Percentiles rank a stretch among this genome's conserved stretches.
These are phyloP conservation scores for Penicillium herquei DNA, from an alignment of 495 filamentous ascomycete species.

Conservation along the genomic window DNA sequence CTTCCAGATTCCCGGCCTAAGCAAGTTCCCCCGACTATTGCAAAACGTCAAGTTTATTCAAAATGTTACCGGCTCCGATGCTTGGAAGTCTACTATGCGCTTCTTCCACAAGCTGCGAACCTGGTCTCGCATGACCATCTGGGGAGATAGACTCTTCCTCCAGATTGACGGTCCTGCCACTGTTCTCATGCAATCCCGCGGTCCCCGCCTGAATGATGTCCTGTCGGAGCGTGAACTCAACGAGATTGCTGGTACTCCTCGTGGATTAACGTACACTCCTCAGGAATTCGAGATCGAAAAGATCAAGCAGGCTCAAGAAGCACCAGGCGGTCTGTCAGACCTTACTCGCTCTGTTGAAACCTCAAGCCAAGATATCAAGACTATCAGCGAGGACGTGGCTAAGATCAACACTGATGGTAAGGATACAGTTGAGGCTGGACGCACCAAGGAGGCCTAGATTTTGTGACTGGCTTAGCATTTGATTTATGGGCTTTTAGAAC, in stretches of 20 bases:
- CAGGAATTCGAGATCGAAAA: slow-evolving; percentile 33
- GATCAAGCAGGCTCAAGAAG: slow-evolving; percentile 18
- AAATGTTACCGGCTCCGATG: slow-evolving; percentile 62
- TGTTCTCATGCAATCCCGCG: slow-evolving; percentile 81
- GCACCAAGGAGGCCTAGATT: slow-evolving; percentile 18
- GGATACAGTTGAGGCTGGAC: too few relatives aligned
- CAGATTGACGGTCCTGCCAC: slow-evolving; percentile 84
- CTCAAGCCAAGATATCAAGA: slow-evolving; percentile 34
- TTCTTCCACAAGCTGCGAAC: slow-evolving; percentile 66
- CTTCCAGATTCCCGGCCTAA: slow-evolving; percentile 71
- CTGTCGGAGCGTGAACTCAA: slow-evolving; percentile 74
- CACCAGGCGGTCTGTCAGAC: slow-evolving; percentile 21
- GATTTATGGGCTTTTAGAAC: slow-evolving; percentile 14
- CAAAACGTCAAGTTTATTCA: slow-evolving; percentile 68
- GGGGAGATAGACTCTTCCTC: slow-evolving; percentile 92
- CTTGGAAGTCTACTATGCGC: slow-evolving; percentile 64
- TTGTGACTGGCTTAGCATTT: slow-evolving; percentile 11
- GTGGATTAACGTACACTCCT: slow-evolving; percentile 54
- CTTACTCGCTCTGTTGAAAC: slow-evolving; percentile 34
- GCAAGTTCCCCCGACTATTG: slow-evolving; percentile 52
- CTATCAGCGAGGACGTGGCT: slow-evolving; percentile 49
- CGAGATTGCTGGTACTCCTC: slow-evolving; percentile 72
- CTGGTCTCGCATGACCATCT: slow-evolving; percentile 75
- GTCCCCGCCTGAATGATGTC: slow-evolving; percentile 70
- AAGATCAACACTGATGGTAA: slow-evolving; percentile 65